Evolutionary conservation across 805 yeast genomes (phyloP).

Genomic region (Candida peoriensis): DNA sequence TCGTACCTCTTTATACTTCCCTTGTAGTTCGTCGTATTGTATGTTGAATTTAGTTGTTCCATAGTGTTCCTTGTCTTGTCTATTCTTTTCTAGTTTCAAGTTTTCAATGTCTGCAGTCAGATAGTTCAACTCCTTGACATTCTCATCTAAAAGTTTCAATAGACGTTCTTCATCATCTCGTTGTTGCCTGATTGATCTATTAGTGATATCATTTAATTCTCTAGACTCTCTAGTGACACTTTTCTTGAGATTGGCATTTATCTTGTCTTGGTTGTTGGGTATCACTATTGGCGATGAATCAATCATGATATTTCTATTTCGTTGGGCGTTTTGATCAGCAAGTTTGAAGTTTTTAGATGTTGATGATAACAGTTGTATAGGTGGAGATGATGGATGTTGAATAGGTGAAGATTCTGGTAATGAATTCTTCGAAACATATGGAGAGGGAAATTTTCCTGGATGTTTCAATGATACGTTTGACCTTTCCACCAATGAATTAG

Average conservation of each 20-base stretch:
- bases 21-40: slow-evolving; percentile 9
- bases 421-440: slow-evolving; percentile 5
- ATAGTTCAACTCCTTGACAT: slow-evolving; percentile 19
- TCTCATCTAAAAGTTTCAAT: slow-evolving; percentile 4
- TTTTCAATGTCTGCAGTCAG: slow-evolving; percentile 20
- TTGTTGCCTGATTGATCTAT: too few species aligned
- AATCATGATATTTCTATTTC: slow-evolving; percentile 5
- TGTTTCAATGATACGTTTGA: slow-evolving; percentile 6
- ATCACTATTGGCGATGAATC: slow-evolving; percentile 10
- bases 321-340: slow-evolving; percentile 4
- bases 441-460: slow-evolving; percentile 26
- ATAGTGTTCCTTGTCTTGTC: slow-evolving; percentile 5
- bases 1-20: slow-evolving; percentile 23
- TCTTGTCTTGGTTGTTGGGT: slow-evolving; percentile 1
- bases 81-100: slow-evolving; percentile 11
- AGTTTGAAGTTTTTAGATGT: slow-evolving; percentile 8
- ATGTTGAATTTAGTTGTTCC: background rate
- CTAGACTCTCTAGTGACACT: background rate
- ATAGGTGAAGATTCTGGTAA: too few species aligned
- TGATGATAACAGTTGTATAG: slow-evolving; percentile 4
- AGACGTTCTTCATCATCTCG: slow-evolving; percentile 6
- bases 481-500: slow-evolving; percentile 3
- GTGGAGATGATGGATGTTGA: slow-evolving; percentile 5
- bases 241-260: too few species aligned
- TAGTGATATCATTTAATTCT: too few species aligned